Base-by-base conservation (phyloP, 345 rosid genomes). In the Pistacia vera region DNA sequence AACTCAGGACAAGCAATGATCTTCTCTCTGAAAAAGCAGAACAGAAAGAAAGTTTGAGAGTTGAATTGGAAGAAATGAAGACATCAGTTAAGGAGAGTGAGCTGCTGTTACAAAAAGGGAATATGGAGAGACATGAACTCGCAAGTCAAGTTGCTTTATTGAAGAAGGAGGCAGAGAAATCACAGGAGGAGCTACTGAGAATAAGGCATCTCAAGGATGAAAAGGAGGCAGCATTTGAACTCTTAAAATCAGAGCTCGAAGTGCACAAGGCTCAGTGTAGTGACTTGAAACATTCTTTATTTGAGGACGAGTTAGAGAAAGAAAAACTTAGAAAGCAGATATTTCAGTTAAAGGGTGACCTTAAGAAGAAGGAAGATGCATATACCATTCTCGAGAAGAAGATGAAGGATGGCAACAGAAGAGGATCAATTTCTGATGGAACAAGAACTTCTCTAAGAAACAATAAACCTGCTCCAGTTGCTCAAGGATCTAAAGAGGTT, bases 301-400 rank as follows among this genome's bases (percentile, higher is more conserved):
- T 75, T 10, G 88, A 77, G 77, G 88, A 85, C 69, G 95, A 91
- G 71, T 5, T 63, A 54, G 94, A 89, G 87, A 93, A 89, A 55
- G 96, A 93, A 82, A 87, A 84, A 20, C 86, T 90, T 57, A 86
- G 78, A 81, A 89, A 85, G 81, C 90, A 91, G 73, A 83, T 87
- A 7, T 70, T 75, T 65, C 84, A 84, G 75, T 69, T 89, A 64
- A 88, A 83, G 86, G 86, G 85, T 49, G 96, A 93, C 77, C 85
- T 93, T 61, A 86, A 85, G 89, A 90, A 84, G 85, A 91, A 88
- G 83, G 91, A 90, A 63, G 91, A 84, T 48, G 86, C 82, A 48
- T 73, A 83, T 65, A 56, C 59, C 51, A 71, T 65, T 76, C 51
- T 83, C 41, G 92, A 91, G 85, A 92, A 92, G 90, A 85, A 84